Evolutionary conservation across 768 basidiomycete genomes (phyloP).

Genomic region (Austroboletus eburneus): DNA sequence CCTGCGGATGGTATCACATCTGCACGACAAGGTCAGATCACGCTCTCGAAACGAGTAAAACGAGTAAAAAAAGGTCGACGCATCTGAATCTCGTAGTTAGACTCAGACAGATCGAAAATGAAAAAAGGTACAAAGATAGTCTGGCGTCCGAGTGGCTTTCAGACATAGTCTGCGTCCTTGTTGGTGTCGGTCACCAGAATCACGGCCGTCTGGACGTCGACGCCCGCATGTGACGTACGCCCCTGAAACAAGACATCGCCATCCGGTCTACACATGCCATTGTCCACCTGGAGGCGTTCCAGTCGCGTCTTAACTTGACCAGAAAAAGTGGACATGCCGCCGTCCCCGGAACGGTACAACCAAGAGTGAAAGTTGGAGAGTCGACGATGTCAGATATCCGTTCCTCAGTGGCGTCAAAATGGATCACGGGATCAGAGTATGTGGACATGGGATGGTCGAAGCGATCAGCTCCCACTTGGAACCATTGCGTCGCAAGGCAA

Average conservation of each 20-base stretch:
- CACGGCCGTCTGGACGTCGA: constrained; percentile 10
- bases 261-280: constrained; percentile 1
- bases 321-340: constrained; percentile 4
- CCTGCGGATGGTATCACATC: constrained; percentile 17
- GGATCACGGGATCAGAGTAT: constrained; percentile 5
- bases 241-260: constrained; percentile 11
- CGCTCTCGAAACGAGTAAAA: not conserved
- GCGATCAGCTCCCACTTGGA: constrained; percentile 15
- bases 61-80: not conserved
- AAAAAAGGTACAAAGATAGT: constrained; percentile 23
- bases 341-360: constrained; percentile 15
- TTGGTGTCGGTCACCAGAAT: constrained; percentile 14
- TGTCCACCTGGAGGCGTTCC: constrained; percentile 1
- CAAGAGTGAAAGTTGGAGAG: constrained; percentile 20
- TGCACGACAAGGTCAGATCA: not conserved
- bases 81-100: constrained; percentile 16
- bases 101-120: constrained; percentile 22
- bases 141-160: constrained; percentile 14
- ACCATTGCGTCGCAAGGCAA: not conserved
- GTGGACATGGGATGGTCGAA: constrained; percentile 8
- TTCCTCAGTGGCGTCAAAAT: constrained; percentile 1
- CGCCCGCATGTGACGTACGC: not conserved
- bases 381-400: constrained; percentile 7
- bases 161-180: constrained; percentile 15
- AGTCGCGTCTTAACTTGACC: constrained; percentile 13